phyloP scores from a whole-genome alignment of 148 eudicot genomes.

The Heliosperma pusillum region DNA sequence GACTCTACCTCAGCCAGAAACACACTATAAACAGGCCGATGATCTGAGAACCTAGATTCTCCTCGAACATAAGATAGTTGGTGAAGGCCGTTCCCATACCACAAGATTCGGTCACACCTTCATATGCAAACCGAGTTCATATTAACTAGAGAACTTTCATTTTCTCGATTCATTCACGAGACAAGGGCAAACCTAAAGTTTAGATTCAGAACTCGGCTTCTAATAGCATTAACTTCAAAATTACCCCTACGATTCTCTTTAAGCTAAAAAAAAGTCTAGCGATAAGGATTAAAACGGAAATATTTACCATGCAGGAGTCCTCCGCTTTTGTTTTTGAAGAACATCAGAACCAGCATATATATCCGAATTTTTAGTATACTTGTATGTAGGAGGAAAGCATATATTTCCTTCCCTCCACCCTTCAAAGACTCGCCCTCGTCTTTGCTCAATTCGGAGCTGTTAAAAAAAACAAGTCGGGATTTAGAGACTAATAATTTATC shows the following conservation, averaged over 20 bases:
- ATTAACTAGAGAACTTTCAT: constrained; percentile 9
- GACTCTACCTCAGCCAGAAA: constrained; percentile 85
- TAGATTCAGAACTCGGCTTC: too few relatives aligned
- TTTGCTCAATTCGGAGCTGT: constrained; percentile 88
- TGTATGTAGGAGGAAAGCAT: constrained; percentile 95
- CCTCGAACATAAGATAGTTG: constrained; percentile 94
- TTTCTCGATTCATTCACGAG: too few relatives aligned
- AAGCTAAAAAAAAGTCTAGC: not conserved
- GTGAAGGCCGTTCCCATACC: constrained; percentile 77
- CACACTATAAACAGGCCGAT: constrained; percentile 78
- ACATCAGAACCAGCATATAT: constrained; percentile 75
- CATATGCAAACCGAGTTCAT: constrained; percentile 13
- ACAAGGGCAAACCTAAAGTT: too few relatives aligned
- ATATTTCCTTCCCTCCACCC: constrained; percentile 94
- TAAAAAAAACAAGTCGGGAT: not conserved
- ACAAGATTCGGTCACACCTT: constrained; percentile 97
- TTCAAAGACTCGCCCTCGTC: constrained; percentile 71
- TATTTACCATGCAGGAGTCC: constrained; percentile 94
- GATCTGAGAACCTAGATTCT: constrained; percentile 96
- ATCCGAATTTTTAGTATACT: constrained; percentile 87
- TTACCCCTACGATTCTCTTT: too few relatives aligned
- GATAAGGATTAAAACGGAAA: not conserved
- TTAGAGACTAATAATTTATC: not conserved
- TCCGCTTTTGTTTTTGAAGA: constrained; percentile 74
- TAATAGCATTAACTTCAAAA: not conserved